phyloP scores from a whole-genome alignment of 345 rosid species.

The Cardamine chenopodiifolia region DNA sequence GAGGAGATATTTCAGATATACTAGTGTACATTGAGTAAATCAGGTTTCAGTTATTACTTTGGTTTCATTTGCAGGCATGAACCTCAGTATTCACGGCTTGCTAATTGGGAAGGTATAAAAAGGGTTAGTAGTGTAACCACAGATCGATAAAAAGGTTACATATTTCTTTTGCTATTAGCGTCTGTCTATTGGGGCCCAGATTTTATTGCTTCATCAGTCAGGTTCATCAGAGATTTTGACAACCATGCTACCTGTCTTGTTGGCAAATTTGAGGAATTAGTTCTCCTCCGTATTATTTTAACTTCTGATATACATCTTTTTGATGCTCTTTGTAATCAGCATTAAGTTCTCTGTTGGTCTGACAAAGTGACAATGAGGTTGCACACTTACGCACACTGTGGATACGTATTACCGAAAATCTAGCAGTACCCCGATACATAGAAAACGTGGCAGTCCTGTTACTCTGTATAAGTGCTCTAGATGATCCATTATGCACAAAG shows the following conservation, averaged over 20 bases:
- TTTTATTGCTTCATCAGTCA: constrained; percentile 52
- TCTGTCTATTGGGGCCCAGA: constrained; percentile 17
- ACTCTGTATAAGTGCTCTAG: constrained; percentile 86
- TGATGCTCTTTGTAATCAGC: constrained; percentile 8
- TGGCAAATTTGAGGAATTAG: constrained; percentile 80
- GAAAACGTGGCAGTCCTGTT: constrained; percentile 71
- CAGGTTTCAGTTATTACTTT: constrained; percentile 28
- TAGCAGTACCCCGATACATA: constrained; percentile 69
- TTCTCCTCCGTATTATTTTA: constrained; percentile 7
- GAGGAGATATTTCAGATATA: neutral
- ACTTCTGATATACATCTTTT: constrained; percentile 2
- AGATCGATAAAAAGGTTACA: neutral
- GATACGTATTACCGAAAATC: constrained; percentile 82
- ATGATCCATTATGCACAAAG: constrained; percentile 87
- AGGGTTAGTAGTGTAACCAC: constrained; percentile 53
- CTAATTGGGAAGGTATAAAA: constrained; percentile 93
- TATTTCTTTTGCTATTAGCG: constrained; percentile 17
- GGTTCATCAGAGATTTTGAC: constrained; percentile 84
- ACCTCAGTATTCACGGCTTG: constrained; percentile 83
- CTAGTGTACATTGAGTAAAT: constrained; percentile 3
- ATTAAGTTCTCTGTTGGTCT: constrained; percentile 11
- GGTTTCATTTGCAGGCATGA: constrained; percentile 66
- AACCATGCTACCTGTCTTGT: constrained; percentile 77
- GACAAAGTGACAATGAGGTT: neutral
- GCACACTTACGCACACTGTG: constrained; percentile 57